Base-by-base conservation (phyloP, 106 monocot species). In the Xerophyta viscosa region DNA sequence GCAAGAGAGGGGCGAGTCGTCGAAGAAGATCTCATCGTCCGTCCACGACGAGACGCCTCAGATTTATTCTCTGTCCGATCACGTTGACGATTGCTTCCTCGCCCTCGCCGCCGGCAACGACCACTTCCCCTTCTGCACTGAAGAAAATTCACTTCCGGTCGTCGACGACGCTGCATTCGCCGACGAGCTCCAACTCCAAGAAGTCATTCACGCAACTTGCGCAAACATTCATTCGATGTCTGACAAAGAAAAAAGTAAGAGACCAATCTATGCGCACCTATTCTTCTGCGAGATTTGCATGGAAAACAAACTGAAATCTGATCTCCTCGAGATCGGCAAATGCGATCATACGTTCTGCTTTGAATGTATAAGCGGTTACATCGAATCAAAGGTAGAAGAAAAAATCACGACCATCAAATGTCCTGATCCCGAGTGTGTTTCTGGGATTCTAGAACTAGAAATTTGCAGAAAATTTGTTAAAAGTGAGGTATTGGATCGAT, bases 341-440 rank as follows among this genome's bases (percentile, higher is more conserved):
- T 85, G 85, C 62, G 3, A 27, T 4, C 79, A 85, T 39, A 12
- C 19, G 1, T 87, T 57, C 63, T 88, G 87, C 46, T 9, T 13
- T 1, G 21, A 19, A 6, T 82, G 81, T 41, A 49, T 76, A 7
- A 20, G 29, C n/a, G n/a, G 24, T 4, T 72, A 77, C 47, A 59
- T 82, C 10, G 44, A 36, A 3, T 31, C 62, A 1, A 68, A 72
- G 64, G 44, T 88, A 8, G 61, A 60, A 37, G 60, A 64, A 7
- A 73, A 75, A 29, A 31, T 29, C 1, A 25, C 41, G 5, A 1
- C n/a, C 8, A 57, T 88, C n/a, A 1, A 27, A 13, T 88, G 88
- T 60, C 82, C 79, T 0, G 42, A 65, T 27, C 48, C 41, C 4
- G 8, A 37, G 0, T 88, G 88, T 63, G 24, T 8, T 4, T 18